Percentiles rank a stretch among this genome's conserved stretches.
Conservation (phyloP, 2,329 filamentous ascomycete genomes). For the Akanthomyces muscarius region DNA sequence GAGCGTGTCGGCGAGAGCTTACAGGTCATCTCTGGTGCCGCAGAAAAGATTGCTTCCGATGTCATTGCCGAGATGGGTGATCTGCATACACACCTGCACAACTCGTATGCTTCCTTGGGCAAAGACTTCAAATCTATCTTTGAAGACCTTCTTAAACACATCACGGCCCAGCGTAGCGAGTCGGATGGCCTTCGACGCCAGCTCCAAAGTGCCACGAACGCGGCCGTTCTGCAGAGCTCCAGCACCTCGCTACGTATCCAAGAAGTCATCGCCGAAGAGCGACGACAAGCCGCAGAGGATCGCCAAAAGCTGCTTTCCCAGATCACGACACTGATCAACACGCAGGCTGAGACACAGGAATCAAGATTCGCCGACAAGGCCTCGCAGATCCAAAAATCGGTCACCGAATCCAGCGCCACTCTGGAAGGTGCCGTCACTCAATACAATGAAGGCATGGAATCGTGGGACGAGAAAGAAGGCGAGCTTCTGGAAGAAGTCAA, state of each 20-base stretch:
- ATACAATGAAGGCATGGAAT: conserved; percentile 69
- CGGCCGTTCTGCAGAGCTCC: conserved; percentile 64
- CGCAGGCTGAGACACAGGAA: conserved; percentile 71
- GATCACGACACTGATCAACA: conserved; percentile 71
- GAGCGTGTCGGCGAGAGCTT: conserved; percentile 78
- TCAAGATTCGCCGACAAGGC: conserved; percentile 63
- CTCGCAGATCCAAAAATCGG: conserved; percentile 57
- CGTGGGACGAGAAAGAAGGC: conserved; percentile 67
- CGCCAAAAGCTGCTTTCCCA: conserved; percentile 69
- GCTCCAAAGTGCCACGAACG: conserved; percentile 64
- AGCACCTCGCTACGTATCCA: conserved; percentile 63
- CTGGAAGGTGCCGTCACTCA: conserved; percentile 62
- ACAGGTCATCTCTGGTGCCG: conserved; percentile 75
- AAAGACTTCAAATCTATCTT: conserved; percentile 84
- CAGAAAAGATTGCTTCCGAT: conserved; percentile 83
- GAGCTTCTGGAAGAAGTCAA: conserved; percentile 67
- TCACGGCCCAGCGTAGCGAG: conserved; percentile 73
- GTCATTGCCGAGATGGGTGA: conserved; percentile 78
- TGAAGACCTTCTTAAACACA: conserved; percentile 70
- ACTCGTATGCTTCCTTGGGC: conserved; percentile 78
- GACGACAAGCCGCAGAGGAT: conserved; percentile 66
- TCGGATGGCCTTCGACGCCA: conserved; percentile 69
- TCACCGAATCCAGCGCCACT: conserved; percentile 57
- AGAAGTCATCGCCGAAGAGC: conserved; percentile 70
- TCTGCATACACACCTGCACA: conserved; percentile 82